Conservation (phyloP, 2,329 filamentous ascomycete species). For the Ophioceras dolichostomum region DNA sequence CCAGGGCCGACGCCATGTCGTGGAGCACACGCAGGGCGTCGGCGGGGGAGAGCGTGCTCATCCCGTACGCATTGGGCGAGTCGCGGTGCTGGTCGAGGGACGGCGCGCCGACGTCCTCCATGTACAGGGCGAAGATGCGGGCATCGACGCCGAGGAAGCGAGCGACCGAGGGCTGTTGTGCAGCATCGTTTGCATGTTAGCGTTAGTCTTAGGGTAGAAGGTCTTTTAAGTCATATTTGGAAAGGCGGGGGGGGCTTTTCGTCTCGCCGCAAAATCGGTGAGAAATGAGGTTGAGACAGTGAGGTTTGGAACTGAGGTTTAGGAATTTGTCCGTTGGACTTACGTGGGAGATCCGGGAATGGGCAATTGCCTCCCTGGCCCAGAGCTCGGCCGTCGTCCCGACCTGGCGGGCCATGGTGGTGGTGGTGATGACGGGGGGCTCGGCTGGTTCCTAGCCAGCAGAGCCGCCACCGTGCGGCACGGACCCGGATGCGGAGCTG, state of each 20-base stretch:
- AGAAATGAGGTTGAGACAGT: no score
- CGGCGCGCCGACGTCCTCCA: slow-evolving; percentile 47
- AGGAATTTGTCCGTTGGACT: no score
- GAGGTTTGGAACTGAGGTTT: no score
- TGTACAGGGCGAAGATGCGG: slow-evolving; percentile 45
- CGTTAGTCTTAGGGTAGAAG: no score
- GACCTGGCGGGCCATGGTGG: slow-evolving; percentile 46
- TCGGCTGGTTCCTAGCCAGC: slow-evolving; percentile 36
- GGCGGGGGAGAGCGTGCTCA: slow-evolving; percentile 26
- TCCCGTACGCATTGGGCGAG: slow-evolving; percentile 33
- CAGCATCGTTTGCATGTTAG: no score
- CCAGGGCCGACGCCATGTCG: slow-evolving; percentile 40
- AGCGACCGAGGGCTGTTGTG: slow-evolving; percentile 48
- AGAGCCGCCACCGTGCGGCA: slow-evolving; percentile 22
- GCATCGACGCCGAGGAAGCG: slow-evolving; percentile 46
- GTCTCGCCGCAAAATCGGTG: slow-evolving; percentile 47
- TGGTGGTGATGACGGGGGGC: no score
- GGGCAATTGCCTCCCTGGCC: no score
- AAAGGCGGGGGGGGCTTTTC: slow-evolving; percentile 44
- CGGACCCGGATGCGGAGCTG: slow-evolving; percentile 31
- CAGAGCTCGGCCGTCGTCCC: no score
- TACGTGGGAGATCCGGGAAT: no score
- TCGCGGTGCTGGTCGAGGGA: slow-evolving; percentile 41
- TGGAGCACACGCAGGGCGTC: slow-evolving; percentile 40
- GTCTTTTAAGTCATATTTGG: no score